Percentiles rank a stretch among this genome's conserved stretches.
Conservation (phyloP, 2,329 filamentous ascomycete species). For the Fusarium sp. region DNA sequence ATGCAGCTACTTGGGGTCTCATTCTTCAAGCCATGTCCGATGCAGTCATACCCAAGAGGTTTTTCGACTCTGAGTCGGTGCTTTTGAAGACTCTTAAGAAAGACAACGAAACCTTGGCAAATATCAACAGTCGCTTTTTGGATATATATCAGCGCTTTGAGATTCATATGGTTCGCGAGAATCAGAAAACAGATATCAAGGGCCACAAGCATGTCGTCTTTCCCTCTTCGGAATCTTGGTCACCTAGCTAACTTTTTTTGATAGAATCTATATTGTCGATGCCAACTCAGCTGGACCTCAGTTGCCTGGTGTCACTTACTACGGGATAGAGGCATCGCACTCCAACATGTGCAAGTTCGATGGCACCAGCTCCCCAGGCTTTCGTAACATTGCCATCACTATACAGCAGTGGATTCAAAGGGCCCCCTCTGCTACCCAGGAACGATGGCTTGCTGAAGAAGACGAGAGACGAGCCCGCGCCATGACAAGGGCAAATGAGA, state of each 20-base stretch:
- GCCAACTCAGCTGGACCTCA: constrained; percentile 74
- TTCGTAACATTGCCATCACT: constrained; percentile 60
- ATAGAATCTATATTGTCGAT: constrained; percentile 71
- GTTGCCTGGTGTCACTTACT: constrained; percentile 75
- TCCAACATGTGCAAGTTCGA: constrained; percentile 78
- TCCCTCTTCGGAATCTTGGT: neutral
- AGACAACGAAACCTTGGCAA: constrained; percentile 78
- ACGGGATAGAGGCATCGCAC: constrained; percentile 79
- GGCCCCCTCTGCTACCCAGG: constrained; percentile 62
- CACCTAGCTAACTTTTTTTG: neutral
- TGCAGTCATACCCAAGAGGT: constrained; percentile 70
- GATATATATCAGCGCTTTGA: constrained; percentile 76
- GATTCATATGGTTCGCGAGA: constrained; percentile 82
- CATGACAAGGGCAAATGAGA: constrained; percentile 57
- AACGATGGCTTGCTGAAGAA: constrained; percentile 69
- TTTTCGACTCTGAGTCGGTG: constrained; percentile 74
- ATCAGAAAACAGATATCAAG: constrained; percentile 74
- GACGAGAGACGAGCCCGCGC: constrained; percentile 59
- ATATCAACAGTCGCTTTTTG: constrained; percentile 78
- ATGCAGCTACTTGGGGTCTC: constrained; percentile 73
- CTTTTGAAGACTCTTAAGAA: constrained; percentile 76
- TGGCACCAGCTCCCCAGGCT: constrained; percentile 71
- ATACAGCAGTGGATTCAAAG: constrained; percentile 63
- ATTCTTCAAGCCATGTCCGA: constrained; percentile 75
- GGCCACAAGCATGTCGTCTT: constrained; percentile 60